Evolutionary conservation across 2,329 filamentous ascomycete genomes (phyloP), one percentile per base, ranked within the genome.

Genomic region (Pyrenophora seminiperda): DNA sequence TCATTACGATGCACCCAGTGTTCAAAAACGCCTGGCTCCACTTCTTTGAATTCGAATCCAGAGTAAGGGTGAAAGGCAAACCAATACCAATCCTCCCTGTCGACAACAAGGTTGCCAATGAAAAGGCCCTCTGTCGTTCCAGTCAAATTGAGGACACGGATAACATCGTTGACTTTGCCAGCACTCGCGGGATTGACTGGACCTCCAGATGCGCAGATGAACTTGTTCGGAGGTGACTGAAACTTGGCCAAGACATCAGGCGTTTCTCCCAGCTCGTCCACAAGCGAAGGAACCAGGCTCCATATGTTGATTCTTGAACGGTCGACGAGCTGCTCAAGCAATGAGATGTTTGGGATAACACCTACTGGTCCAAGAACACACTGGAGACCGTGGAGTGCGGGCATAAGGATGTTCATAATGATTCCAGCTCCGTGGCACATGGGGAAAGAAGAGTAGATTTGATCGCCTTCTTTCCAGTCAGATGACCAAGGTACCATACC

Each of bases 351-450:
- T 1, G 74, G 72, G 0, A 76, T 47, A 1, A 75, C 63, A 1
- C 60, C 62, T 2, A 54, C 32, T 1, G 75, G 75, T 0, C 74
- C 75, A 18, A 77, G 41, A 7, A 77, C 44, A 41, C 73, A 74
- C 4, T 66, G 71, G 0, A 76, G 48, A 5, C 61, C 53, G 14
- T 72, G 75, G 1, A 76, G 59, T 0, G 68, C 62, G 0, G 74
- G 73, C 56, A 76, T 62, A 0, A 76, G 29, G 15, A 76, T 71
- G 46, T 77, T 53, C 73, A 76, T 76, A 13, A 77, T 71, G 4
- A 76, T 70, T 11, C 75, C 75, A 0, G 75, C 74, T 5, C 47
- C 47, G 38, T 69, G 66, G 20, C 68, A 70, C 70, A 75, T 73
- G 2, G 73, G 71, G 24, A 75, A 75, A 5, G 70, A 72, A 0